A percentile compares a stretch with the other conserved stretches of the same genome.
These are phyloP conservation scores for Ustulina deusta DNA, from an alignment of 2,329 filamentous ascomycete genomes.

Conservation along the genomic window DNA sequence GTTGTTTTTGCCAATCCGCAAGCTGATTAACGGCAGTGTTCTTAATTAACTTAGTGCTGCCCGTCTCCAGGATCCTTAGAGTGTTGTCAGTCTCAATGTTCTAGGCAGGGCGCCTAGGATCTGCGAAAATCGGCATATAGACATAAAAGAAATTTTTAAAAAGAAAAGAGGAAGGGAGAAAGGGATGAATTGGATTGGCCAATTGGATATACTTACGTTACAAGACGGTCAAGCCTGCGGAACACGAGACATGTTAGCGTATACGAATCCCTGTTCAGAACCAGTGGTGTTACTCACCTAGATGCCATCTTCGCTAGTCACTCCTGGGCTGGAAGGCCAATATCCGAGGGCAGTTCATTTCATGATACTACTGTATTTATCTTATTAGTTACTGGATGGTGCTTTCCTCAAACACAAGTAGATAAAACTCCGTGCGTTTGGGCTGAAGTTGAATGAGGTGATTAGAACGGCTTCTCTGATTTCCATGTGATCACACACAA, in stretches of 20 bases:
- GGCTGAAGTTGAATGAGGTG: neutral
- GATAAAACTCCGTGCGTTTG: conserved; percentile 6
- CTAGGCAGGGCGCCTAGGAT: neutral
- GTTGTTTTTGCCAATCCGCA: conserved; percentile 97
- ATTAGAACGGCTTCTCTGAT: neutral
- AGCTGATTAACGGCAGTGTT: conserved; percentile 97
- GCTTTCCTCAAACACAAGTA: neutral
- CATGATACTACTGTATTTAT: conserved; percentile 44
- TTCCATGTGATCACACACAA: neutral
- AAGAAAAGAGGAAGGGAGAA: neutral
- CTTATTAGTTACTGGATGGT: conserved; percentile 4
- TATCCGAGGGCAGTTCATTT: conserved; percentile 45
- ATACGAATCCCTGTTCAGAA: conserved; percentile 14
- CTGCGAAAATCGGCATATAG: neutral
- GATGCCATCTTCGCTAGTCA: conserved; percentile 66
- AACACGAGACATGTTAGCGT: conserved; percentile 51
- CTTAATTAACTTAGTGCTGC: conserved; percentile 93
- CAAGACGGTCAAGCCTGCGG: conserved; percentile 81
- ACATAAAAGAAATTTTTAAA: neutral
- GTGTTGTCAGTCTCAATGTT: conserved; percentile 18
- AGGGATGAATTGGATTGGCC: neutral
- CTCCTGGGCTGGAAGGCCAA: conserved; percentile 48
- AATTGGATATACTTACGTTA: conserved; percentile 75
- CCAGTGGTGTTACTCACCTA: conserved; percentile 56
- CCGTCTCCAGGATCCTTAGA: conserved; percentile 89